These are phyloP conservation scores for Piromyces sp. DNA, from an alignment of 192 early-diverging fungal species.

Conservation along the genomic window DNA sequence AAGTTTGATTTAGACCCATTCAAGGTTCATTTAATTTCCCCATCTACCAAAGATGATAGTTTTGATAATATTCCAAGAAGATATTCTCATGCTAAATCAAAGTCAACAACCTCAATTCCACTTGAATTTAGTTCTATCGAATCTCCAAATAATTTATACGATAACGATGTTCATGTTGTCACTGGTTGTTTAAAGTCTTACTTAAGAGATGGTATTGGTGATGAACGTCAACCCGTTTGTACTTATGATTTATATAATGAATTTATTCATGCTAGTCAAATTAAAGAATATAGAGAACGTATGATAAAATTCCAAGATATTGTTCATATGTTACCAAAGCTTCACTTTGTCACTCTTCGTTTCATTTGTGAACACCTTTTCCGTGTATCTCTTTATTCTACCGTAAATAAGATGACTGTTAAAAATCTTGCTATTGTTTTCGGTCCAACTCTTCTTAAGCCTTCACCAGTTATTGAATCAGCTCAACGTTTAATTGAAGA, in stretches of 20 bases:
- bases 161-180: constrained; percentile 35
- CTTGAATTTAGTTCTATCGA: neutral
- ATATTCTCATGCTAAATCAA: neutral
- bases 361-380: constrained; percentile 27
- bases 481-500: neutral
- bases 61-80: neutral
- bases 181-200: constrained; percentile 25
- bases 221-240: constrained; percentile 17
- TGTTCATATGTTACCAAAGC: constrained; percentile 21
- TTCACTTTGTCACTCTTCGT: constrained; percentile 24
- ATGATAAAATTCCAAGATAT: constrained; percentile 35
- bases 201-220: constrained; percentile 22
- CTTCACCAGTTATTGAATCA: neutral
- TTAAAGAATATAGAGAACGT: constrained; percentile 21
- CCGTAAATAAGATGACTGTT: constrained; percentile 70
- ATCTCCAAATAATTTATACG: constrained; percentile 12
- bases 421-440: constrained; percentile 90
- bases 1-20: constrained; percentile 17
- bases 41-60: neutral
- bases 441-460: constrained; percentile 52
- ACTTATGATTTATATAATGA: constrained; percentile 20
- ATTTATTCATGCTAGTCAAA: constrained; percentile 20
- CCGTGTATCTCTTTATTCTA: neutral
- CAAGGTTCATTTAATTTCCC: neutral
- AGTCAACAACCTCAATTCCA: neutral